Evolutionary conservation across 805 yeast species (phyloP).

Genomic region (Priceomyces haplophilus): DNA sequence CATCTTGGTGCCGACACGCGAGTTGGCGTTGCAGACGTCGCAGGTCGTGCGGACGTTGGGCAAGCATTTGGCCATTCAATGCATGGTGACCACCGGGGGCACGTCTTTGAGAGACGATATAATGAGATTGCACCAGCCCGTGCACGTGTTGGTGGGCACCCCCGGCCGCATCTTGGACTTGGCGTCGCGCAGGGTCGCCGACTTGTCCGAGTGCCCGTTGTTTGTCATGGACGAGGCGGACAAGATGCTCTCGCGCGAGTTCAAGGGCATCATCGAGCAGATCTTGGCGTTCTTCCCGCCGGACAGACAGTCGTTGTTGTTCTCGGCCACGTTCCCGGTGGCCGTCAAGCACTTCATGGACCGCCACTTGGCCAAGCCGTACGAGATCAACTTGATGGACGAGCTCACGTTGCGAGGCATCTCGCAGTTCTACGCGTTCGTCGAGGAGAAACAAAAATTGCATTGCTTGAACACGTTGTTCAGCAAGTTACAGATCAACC

Average conservation of each 20-base stretch:
- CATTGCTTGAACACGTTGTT: conserved; percentile 94
- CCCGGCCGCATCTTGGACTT: conserved; percentile 96
- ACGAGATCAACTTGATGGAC: conserved; percentile 96
- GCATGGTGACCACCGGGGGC: conserved; percentile 99
- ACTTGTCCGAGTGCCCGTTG: conserved; percentile 78
- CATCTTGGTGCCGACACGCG: conserved; percentile 95
- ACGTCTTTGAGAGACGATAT: conserved; percentile 92
- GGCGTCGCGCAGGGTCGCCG: conserved; percentile 84
- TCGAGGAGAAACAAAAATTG: conserved; percentile 92
- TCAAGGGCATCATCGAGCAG: conserved; percentile 82
- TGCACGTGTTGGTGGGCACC: conserved; percentile 93
- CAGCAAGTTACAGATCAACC: conserved; percentile 91
- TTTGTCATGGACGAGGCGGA: conserved; percentile 99
- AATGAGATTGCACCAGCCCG: conserved; percentile 86
- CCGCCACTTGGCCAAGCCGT: conserved; percentile 83
- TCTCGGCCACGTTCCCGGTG: conserved; percentile 94
- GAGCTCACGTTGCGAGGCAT: conserved; percentile 95
- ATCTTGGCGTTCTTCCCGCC: conserved; percentile 76
- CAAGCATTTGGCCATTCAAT: conserved; percentile 85
- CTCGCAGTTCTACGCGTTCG: conserved; percentile 97
- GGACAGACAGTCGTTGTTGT: conserved; percentile 71
- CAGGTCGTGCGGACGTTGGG: conserved; percentile 96
- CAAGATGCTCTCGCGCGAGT: conserved; percentile 89
- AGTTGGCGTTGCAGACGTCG: conserved; percentile 94
- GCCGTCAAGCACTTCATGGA: conserved; percentile 92